Percentiles rank a stretch among this genome's conserved stretches.
Conservation (phyloP, 331 rosid species). For the Dryas integrifolia region DNA sequence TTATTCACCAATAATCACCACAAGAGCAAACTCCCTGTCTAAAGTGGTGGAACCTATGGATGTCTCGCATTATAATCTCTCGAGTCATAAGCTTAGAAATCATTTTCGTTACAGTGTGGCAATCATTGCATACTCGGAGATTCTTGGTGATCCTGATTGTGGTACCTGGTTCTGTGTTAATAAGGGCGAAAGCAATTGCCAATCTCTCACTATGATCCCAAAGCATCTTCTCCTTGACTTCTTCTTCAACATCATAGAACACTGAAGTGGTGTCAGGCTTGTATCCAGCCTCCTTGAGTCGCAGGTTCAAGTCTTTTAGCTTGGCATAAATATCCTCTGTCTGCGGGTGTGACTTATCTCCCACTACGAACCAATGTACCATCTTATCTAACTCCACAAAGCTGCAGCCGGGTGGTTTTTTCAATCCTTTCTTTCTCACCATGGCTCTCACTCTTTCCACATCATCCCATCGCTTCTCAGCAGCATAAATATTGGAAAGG, state of each 20-base stretch:
- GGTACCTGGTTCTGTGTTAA: conserved; percentile 33
- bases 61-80: conserved; percentile 45
- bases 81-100: conserved; percentile 29
- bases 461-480: conserved; percentile 52
- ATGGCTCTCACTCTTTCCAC: conserved; percentile 52
- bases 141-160: conserved; percentile 41
- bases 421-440: conserved; percentile 42
- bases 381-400: conserved; percentile 51
- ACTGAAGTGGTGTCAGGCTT: conserved; percentile 58
- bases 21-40: conserved; percentile 47
- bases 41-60: conserved; percentile 51
- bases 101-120: conserved; percentile 42
- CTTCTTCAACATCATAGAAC: conserved; percentile 52
- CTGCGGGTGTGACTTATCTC: conserved; percentile 48
- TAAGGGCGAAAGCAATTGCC: conserved; percentile 42
- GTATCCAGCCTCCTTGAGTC: conserved; percentile 37
- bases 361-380: conserved; percentile 55
- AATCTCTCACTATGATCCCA: conserved; percentile 54
- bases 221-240: conserved; percentile 59
- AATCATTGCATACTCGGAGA: conserved; percentile 49
- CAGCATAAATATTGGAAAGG: conserved; percentile 59
- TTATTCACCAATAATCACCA: conserved; percentile 52
- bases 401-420: conserved; percentile 41
- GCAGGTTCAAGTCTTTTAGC: conserved; percentile 30
- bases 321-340: conserved; percentile 40